Conservation (phyloP, 257 asterid genomes). For the Lavandula angustifolia region DNA sequence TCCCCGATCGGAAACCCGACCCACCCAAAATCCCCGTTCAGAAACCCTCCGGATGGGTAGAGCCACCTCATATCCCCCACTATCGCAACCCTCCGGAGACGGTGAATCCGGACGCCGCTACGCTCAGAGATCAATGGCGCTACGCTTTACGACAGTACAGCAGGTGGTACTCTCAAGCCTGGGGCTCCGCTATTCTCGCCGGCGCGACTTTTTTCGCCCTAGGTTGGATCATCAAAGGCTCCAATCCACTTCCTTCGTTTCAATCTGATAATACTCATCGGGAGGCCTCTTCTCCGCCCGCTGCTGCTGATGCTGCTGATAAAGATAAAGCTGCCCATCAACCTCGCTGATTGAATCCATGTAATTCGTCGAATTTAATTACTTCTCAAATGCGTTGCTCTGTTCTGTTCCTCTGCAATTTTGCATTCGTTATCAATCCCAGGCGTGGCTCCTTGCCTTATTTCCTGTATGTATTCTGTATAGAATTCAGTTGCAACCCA, state of each 20-base stretch:
- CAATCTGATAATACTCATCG: constrained; percentile 21
- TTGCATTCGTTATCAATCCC: neutral
- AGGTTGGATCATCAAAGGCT: constrained; percentile 89
- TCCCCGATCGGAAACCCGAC: constrained; percentile 36
- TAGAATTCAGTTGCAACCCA: neutral
- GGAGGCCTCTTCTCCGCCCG: constrained; percentile 19
- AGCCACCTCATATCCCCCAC: neutral
- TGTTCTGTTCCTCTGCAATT: constrained; percentile 8
- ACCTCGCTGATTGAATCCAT: constrained; percentile 31
- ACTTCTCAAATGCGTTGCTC: constrained; percentile 7
- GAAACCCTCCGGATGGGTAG: too few species aligned
- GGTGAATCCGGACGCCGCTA: constrained; percentile 71
- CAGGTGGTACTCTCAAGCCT: constrained; percentile 90
- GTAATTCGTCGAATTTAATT: neutral
- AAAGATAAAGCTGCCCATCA: constrained; percentile 28
- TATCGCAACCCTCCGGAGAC: constrained; percentile 68
- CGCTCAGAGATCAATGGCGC: constrained; percentile 89
- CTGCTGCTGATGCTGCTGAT: constrained; percentile 2
- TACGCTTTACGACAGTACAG: constrained; percentile 77
- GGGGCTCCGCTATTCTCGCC: constrained; percentile 97
- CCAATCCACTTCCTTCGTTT: constrained; percentile 77
- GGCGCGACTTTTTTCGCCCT: constrained; percentile 84
- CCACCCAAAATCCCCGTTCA: constrained; percentile 35
- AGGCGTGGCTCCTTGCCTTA: neutral
- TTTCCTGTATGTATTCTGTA: neutral